phyloP scores from a whole-genome alignment of 495 filamentous ascomycete genomes.

The Daldinia concentrica region DNA sequence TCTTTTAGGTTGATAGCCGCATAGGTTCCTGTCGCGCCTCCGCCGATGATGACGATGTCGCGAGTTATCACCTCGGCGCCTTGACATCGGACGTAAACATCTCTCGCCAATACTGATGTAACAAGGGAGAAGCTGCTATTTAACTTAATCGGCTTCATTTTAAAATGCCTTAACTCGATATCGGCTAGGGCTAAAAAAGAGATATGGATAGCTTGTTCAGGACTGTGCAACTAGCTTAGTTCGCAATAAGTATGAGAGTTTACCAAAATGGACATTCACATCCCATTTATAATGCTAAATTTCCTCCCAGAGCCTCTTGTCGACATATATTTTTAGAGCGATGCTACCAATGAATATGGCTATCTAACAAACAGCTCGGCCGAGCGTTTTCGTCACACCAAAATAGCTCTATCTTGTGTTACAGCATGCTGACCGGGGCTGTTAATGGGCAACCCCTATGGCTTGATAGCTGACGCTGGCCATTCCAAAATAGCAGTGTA shows the following conservation, averaged over 20 bases:
- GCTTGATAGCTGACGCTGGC: neutral
- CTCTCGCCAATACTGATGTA: conserved; percentile 8
- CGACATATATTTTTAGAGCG: neutral
- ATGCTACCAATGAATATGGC: neutral
- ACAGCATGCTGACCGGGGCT: no score
- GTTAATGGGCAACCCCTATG: no score
- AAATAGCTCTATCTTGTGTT: no score
- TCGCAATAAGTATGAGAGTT: neutral
- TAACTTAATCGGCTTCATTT: conserved; percentile 12
- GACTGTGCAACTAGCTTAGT: conserved; percentile 11
- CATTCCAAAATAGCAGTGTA: neutral
- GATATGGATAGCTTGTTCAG: neutral
- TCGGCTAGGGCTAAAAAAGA: neutral
- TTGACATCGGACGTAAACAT: conserved; percentile 5
- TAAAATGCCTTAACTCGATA: neutral
- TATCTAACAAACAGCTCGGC: no score
- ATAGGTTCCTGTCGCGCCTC: conserved; percentile 60
- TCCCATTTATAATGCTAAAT: neutral
- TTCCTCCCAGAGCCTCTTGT: neutral
- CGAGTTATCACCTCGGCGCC: conserved; percentile 34
- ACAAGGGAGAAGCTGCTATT: conserved; percentile 18
- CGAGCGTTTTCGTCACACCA: no score
- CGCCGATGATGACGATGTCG: conserved; percentile 60
- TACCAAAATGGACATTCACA: neutral
- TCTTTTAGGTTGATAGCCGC: conserved; percentile 57